Evolutionary conservation across 1,284 basidiomycete genomes (phyloP), one percentile per base, ranked within the genome.

Genomic region (Singerocomus inundabilis): DNA sequence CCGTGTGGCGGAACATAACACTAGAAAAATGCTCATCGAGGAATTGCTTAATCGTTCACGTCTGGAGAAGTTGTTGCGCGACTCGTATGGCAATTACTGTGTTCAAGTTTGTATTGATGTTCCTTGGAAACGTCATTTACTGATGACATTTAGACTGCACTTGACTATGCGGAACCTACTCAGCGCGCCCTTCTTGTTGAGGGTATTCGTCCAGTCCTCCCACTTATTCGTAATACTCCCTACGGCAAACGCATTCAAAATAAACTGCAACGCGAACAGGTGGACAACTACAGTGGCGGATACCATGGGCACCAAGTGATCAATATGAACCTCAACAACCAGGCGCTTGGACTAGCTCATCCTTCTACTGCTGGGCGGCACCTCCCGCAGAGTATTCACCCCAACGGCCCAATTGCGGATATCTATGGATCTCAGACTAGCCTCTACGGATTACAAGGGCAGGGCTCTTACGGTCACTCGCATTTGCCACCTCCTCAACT

Each of bases 171-270:
- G 44, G 94, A 97, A 60, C 88, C 93, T 30, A 76, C 70, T 21
- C 94, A 98, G 70, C 88, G 94, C 40, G 85, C 79, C 10, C 69
- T 85, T 59, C 84, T 98, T 36, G 91, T 98, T 31, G 93, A 97
- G 66, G 92, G 91, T 60, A 98, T 98, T 66, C 88, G 94, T 47
- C 95, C 95, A n/a, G 93, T 97, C 54, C 79, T 98, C 28, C 94
- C 93, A 3, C 80, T 97, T 56, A 97, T 98, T 66, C 88, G 94
- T 62, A 98, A 97, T 73, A 98, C 94, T 5, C 94, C 94, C 4
- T 98, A 98, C 63, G 94, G 94, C 62, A 98, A 98, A 77, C 88
- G 95, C 46, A 98, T 98, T 62, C 94, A 97, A 72, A 94, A 93
- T 76, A 97, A 97, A 74, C 77, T 98, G 49, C 93, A 96, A 70